phyloP scores from a whole-genome alignment of 2,329 filamentous ascomycete species.

The Ceratocystis papillata region DNA sequence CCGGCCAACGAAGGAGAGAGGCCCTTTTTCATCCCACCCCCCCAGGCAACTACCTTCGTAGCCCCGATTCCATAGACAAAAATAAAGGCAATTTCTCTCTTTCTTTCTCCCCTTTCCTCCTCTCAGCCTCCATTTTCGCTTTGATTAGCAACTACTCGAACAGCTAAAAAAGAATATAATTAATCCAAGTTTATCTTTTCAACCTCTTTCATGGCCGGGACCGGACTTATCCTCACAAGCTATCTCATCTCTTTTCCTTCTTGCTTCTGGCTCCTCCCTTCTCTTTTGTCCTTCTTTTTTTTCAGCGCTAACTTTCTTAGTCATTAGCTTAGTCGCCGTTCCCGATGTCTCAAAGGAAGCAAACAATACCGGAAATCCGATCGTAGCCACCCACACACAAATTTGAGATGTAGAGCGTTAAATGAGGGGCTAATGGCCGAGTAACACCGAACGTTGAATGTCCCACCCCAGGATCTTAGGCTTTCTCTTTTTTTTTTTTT shows the following conservation, averaged over 20 bases:
- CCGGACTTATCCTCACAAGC: background rate
- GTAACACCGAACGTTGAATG: constrained; percentile 1
- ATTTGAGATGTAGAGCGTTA: background rate
- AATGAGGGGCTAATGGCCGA: background rate
- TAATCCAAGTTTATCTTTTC: background rate
- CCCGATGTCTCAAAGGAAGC: constrained; percentile 4
- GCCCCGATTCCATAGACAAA: background rate
- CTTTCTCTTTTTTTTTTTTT: background rate
- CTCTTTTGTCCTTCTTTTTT: background rate
- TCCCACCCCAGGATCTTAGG: background rate
- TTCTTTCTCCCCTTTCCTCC: background rate
- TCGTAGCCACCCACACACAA: background rate
- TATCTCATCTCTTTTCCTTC: background rate
- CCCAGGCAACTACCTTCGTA: background rate
- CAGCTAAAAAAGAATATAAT: background rate
- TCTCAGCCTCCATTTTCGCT: background rate
- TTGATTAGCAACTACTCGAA: background rate
- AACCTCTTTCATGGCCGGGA: background rate
- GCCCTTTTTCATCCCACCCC: background rate
- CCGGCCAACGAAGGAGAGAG: background rate
- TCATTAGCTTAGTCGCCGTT: constrained; percentile 8
- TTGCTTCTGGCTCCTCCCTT: background rate
- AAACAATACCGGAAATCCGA: constrained; percentile 14
- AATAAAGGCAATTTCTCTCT: background rate
- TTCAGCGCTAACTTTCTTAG: background rate